Evolutionary conservation across 208 protist genomes (phyloP).

Genomic region (Crithidia bombi): DNA sequence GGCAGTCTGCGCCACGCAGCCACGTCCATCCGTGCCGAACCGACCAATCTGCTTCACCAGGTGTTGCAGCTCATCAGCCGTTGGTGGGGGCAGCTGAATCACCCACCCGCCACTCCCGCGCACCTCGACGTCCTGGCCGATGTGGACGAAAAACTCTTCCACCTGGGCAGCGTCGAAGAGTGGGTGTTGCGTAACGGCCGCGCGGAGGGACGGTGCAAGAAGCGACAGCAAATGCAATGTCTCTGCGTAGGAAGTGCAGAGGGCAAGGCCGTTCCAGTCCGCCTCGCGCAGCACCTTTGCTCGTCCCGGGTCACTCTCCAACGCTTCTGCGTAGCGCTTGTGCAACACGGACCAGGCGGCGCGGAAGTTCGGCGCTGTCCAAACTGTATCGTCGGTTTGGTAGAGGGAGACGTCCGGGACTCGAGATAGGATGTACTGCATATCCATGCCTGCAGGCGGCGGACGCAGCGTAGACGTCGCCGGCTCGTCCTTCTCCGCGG

Average conservation of each 20-base stretch:
- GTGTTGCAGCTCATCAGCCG: constrained; percentile 51
- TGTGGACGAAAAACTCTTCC: constrained; percentile 82
- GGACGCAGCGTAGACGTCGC: constrained; percentile 25
- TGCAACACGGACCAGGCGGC: constrained; percentile 64
- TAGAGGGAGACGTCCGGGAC: constrained; percentile 39
- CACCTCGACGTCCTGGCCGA: constrained; percentile 81
- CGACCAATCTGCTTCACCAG: constrained; percentile 55
- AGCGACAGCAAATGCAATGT: constrained; percentile 69
- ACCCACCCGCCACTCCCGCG: constrained; percentile 59
- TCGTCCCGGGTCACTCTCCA: constrained; percentile 34
- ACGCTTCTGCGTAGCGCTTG: constrained; percentile 21
- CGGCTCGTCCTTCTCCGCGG: constrained; percentile 29
- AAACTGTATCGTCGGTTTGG: constrained; percentile 55
- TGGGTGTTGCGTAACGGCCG: constrained; percentile 40
- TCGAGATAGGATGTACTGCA: constrained; percentile 34
- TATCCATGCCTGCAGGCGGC: constrained; percentile 34
- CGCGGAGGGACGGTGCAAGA: constrained; percentile 54
- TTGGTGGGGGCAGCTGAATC: constrained; percentile 60
- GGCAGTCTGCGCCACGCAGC: constrained; percentile 68
- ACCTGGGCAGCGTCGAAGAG: constrained; percentile 53
- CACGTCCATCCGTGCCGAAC: constrained; percentile 82
- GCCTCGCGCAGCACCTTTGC: constrained; percentile 43
- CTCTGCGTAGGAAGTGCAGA: constrained; percentile 68
- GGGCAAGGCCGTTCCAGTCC: constrained; percentile 67
- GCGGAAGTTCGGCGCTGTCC: constrained; percentile 51